phyloP scores from a whole-genome alignment of 2,329 filamentous ascomycete species.

The Fusarium fracticaudum region DNA sequence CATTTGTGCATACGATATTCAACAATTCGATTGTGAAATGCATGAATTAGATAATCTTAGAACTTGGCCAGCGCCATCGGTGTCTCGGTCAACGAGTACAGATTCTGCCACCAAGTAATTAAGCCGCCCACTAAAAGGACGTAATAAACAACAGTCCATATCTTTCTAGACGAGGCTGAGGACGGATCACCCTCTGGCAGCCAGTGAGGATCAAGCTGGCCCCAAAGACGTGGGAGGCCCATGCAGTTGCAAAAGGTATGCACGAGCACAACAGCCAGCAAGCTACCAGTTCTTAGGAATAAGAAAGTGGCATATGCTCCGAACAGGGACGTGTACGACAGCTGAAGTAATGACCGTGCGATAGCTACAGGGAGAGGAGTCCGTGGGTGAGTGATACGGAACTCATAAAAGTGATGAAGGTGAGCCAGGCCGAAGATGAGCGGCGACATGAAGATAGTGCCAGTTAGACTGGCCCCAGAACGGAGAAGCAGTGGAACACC shows the following conservation, averaged over 20 bases:
- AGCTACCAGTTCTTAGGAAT: conserved; percentile 84
- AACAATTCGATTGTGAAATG: neutral
- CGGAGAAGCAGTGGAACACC: conserved; percentile 85
- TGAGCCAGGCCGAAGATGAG: conserved; percentile 94
- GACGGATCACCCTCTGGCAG: conserved; percentile 38
- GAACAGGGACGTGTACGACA: conserved; percentile 91
- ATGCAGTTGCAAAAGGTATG: conserved; percentile 94
- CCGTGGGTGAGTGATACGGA: conserved; percentile 80
- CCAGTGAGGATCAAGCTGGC: conserved; percentile 70
- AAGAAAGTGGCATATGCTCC: conserved; percentile 93
- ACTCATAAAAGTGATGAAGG: conserved; percentile 96
- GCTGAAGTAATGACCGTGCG: conserved; percentile 80
- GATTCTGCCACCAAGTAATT: conserved; percentile 72
- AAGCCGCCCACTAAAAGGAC: conserved; percentile 76
- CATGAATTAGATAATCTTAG: conserved; percentile 33
- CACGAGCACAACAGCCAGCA: conserved; percentile 77
- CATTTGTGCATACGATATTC: conserved; percentile 18
- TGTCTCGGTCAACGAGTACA: conserved; percentile 77
- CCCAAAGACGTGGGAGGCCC: conserved; percentile 88
- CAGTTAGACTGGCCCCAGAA: conserved; percentile 64
- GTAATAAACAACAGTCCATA: conserved; percentile 85
- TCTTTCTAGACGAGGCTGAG: conserved; percentile 36
- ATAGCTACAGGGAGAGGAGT: conserved; percentile 71
- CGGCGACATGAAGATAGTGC: conserved; percentile 83
- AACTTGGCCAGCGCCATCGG: conserved; percentile 45